Evolutionary conservation across 106 monocot genomes (phyloP).

Genomic region (Acorus gramineus): DNA sequence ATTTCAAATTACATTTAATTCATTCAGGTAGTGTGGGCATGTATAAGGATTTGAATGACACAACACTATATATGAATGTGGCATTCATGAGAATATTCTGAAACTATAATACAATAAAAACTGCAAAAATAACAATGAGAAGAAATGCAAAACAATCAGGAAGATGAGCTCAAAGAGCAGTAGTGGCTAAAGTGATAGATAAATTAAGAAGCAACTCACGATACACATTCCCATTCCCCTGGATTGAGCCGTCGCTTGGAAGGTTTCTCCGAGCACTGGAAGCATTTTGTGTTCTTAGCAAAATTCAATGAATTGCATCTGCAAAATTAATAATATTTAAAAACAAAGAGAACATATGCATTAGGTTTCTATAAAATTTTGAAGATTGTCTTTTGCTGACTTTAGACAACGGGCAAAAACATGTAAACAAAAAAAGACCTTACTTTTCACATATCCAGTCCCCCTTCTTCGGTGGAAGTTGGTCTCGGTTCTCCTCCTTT

Average conservation of each 20-base stretch:
- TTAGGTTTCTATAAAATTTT: neutral
- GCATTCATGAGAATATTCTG: too few relatives aligned
- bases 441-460: slow-evolving; percentile 96
- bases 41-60: too few relatives aligned
- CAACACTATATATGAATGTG: too few relatives aligned
- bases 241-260: slow-evolving; percentile 53
- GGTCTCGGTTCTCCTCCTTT: slow-evolving; percentile 35
- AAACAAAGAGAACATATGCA: neutral
- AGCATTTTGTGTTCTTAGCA: slow-evolving; percentile 79
- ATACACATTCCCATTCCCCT: slow-evolving; percentile 96
- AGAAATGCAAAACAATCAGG: neutral
- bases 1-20: too few relatives aligned
- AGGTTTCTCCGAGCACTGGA: slow-evolving; percentile 84
- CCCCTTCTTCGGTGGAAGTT: slow-evolving; percentile 92
- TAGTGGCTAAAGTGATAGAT: neutral
- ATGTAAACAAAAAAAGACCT: neutral
- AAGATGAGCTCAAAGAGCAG: neutral
- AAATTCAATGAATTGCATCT: slow-evolving; percentile 99
- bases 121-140: too few relatives aligned
- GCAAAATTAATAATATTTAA: slow-evolving; percentile 4
- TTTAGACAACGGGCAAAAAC: neutral
- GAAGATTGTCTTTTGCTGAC: too few relatives aligned
- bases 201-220: slow-evolving; percentile 38
- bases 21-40: too few relatives aligned
- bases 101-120: too few relatives aligned